Conservation (phyloP, 495 filamentous ascomycete genomes). For the Ramalina intermedia region DNA sequence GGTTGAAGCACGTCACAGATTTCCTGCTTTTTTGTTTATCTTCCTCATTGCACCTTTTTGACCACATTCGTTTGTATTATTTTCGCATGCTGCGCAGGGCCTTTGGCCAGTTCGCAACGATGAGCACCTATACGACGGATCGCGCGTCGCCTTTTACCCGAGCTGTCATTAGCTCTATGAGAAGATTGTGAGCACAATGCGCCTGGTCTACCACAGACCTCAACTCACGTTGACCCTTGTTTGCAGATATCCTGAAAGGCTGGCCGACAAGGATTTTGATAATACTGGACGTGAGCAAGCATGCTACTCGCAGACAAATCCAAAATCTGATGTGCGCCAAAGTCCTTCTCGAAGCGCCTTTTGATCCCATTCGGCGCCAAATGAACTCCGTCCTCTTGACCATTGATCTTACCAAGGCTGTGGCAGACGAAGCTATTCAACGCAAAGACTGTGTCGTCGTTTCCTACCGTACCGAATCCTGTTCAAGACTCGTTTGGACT, state of each 20-base stretch:
- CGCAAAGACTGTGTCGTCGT: conserved; percentile 65
- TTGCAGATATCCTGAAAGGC: conserved; percentile 66
- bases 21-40: background rate
- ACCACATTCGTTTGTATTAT: background rate
- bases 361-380: conserved; percentile 37
- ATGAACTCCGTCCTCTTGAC: conserved; percentile 73
- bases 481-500: background rate
- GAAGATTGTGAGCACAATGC: conserved; percentile 50
- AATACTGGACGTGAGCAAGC: conserved; percentile 67
- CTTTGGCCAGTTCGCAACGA: conserved; percentile 6
- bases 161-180: conserved; percentile 68
- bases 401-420: conserved; percentile 76
- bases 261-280: conserved; percentile 85
- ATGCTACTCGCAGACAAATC: background rate
- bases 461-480: conserved; percentile 57
- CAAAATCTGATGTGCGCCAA: background rate
- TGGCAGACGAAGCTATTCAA: conserved; percentile 82
- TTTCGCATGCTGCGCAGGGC: conserved; percentile 12
- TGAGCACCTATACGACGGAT: conserved; percentile 19
- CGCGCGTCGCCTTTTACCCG: conserved; percentile 53
- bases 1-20: background rate
- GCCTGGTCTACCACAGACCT: background rate
- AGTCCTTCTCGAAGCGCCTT: conserved; percentile 71
- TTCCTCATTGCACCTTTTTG: background rate
- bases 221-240: conserved; percentile 7